Evolutionary conservation across 2,329 filamentous ascomycete species (phyloP).

Genomic region (Venturia oleaginea): DNA sequence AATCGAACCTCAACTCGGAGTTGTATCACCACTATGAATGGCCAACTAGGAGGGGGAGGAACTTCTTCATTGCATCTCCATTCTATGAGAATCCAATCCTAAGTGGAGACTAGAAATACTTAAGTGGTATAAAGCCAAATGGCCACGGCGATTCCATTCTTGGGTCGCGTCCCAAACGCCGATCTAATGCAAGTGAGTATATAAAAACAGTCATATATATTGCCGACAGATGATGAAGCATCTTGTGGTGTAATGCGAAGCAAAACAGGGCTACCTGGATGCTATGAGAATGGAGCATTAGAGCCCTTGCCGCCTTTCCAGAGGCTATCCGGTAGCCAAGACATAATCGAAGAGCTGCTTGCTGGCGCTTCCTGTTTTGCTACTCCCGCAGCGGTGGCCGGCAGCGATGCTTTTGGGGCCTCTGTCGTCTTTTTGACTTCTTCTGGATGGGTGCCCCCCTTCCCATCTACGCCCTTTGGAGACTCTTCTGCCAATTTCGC

Average conservation of each 20-base stretch:
- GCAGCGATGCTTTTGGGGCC: background rate
- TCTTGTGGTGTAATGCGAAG: background rate
- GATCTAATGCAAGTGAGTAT: conserved; percentile 5
- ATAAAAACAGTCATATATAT: background rate
- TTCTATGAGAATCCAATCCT: background rate
- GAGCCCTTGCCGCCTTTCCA: background rate
- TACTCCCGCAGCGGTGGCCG: background rate
- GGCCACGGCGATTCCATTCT: background rate
- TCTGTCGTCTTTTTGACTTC: background rate
- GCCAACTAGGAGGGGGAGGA: background rate
- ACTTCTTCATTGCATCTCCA: background rate
- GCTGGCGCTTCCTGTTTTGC: background rate
- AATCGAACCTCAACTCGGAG: background rate
- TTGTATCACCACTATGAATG: background rate
- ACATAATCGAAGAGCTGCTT: background rate
- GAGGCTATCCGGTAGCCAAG: background rate
- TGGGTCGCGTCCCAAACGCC: background rate
- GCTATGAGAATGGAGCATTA: background rate
- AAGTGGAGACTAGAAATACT: background rate
- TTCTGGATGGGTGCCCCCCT: background rate
- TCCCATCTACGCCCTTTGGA: background rate
- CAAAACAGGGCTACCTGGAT: background rate
- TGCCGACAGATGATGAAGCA: too few species aligned
- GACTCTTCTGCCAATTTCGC: background rate
- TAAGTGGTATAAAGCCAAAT: background rate